Conservation (phyloP, 352 stramenopile genomes). For the Globisporangium carolinianum region DNA sequence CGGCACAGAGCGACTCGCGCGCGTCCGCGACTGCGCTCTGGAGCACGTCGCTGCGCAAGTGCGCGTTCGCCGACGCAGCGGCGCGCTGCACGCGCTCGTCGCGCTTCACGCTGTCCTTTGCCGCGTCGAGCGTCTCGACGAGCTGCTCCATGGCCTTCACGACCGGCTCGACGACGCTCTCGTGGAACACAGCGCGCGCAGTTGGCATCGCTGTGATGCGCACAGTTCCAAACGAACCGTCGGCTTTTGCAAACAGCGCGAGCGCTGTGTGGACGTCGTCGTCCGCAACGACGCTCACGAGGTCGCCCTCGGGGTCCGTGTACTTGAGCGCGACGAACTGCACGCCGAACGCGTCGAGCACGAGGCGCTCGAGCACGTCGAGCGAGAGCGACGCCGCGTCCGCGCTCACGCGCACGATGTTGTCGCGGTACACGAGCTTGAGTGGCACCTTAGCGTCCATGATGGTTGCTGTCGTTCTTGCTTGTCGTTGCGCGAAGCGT, state of each 20-base stretch:
- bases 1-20: constrained; percentile 36
- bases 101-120: constrained; percentile 73
- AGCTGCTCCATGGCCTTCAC: constrained; percentile 74
- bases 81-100: constrained; percentile 52
- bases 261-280: constrained; percentile 61
- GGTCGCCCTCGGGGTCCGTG: constrained; percentile 62
- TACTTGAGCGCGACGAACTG: constrained; percentile 62
- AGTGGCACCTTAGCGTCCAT: constrained; percentile 28
- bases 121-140: constrained; percentile 59
- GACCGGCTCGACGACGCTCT: constrained; percentile 65
- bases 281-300: constrained; percentile 55
- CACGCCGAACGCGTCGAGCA: constrained; percentile 54
- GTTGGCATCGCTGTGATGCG: constrained; percentile 58
- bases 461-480: background rate
- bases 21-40: constrained; percentile 44
- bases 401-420: constrained; percentile 65
- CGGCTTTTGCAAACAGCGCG: constrained; percentile 34
- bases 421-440: constrained; percentile 73
- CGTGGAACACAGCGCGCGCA: constrained; percentile 60
- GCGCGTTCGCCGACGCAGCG: constrained; percentile 41
- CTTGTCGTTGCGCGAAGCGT: no score
- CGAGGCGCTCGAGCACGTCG: constrained; percentile 33
- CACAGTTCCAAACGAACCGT: constrained; percentile 34
- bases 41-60: constrained; percentile 34
- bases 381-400: constrained; percentile 44